Conservation (phyloP, 441 rosid genomes). For the Mallotus repandus region DNA sequence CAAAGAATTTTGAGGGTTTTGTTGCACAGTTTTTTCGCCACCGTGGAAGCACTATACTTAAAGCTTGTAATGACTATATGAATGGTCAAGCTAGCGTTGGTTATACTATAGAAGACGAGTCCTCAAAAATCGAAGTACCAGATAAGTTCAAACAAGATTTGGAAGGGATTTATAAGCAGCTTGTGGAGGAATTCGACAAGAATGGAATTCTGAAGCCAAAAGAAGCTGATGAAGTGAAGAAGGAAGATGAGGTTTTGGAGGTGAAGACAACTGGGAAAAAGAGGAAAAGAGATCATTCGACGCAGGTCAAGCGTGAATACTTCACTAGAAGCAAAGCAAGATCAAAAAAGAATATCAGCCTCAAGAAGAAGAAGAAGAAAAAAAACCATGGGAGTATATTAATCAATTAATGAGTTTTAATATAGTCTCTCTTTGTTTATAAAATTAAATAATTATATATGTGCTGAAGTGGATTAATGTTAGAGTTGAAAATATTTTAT, state of each 20-base stretch:
- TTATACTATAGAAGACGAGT: conserved; percentile 1
- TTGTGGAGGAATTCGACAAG: background rate
- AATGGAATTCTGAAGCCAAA: background rate
- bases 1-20: conserved; percentile 41
- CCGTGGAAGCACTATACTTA: conserved; percentile 27
- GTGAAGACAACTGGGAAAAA: background rate
- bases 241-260: background rate
- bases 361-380: no score
- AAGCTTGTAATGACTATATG: conserved; percentile 36
- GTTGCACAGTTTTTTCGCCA: conserved; percentile 33
- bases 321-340: background rate
- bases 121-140: background rate
- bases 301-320: background rate
- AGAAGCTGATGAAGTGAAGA: no score
- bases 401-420: no score
- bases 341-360: no score
- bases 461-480: no score
- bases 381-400: no score
- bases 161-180: background rate
- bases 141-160: background rate
- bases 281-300: background rate
- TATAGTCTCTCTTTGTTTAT: no score
- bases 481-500: no score
- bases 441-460: no score
- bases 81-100: conserved; percentile 35